phyloP scores from a whole-genome alignment of 139 green algal genomes.

The Marvania coccoides region DNA sequence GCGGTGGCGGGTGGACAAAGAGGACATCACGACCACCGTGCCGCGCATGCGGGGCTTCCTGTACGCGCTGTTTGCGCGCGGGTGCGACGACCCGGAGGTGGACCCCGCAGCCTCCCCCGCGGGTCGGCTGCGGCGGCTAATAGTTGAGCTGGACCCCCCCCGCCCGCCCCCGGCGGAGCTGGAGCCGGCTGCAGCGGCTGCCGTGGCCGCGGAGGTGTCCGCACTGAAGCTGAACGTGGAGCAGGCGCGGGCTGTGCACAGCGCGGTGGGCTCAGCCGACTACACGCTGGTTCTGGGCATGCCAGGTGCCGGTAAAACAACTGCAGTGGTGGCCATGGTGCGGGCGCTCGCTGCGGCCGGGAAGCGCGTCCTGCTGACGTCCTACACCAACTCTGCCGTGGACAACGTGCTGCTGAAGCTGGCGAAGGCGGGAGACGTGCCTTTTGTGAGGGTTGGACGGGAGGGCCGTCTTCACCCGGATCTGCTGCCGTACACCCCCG shows the following conservation, averaged over 20 bases:
- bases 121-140: slow-evolving; percentile 33
- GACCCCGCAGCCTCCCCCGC: not conserved
- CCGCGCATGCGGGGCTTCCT: slow-evolving; percentile 53
- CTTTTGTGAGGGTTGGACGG: slow-evolving; percentile 72
- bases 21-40: slow-evolving; percentile 49
- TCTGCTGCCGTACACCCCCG: slow-evolving; percentile 44
- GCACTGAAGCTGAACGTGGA: slow-evolving; percentile 51
- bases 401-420: slow-evolving; percentile 94
- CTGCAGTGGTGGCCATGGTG: slow-evolving; percentile 49
- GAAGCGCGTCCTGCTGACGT: slow-evolving; percentile 71
- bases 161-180: not conserved
- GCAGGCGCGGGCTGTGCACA: slow-evolving; percentile 53
- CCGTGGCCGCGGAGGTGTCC: not conserved
- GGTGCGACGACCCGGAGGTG: not conserved
- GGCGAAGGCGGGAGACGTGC: slow-evolving; percentile 8
- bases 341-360: slow-evolving; percentile 45
- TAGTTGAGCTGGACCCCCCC: slow-evolving; percentile 51
- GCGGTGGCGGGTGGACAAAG: slow-evolving; percentile 66
- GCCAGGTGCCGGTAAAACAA: slow-evolving; percentile 76
- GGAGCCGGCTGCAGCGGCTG: not conserved
- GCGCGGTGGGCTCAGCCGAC: slow-evolving; percentile 49
- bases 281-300: slow-evolving; percentile 86
- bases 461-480: slow-evolving; percentile 39
- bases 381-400: slow-evolving; percentile 94
- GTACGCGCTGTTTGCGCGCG: slow-evolving; percentile 24